Evolutionary conservation across 1,139 yeast genomes (phyloP), one percentile per base, ranked within the genome.

Genomic region (Spencermartinsiella ligniputridi): DNA sequence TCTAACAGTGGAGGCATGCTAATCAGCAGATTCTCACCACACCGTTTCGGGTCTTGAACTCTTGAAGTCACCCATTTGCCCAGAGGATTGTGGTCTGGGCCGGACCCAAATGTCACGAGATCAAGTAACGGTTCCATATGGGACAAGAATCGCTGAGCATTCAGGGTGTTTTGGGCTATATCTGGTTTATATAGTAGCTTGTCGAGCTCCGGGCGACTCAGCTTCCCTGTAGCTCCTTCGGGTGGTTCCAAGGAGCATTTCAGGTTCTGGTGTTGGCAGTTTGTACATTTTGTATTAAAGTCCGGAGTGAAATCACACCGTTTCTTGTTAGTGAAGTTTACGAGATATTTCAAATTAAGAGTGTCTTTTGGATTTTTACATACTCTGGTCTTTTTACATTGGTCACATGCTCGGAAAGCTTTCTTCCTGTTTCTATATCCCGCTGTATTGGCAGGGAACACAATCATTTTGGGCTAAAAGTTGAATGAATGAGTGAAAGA

Each of bases 391-490:
- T 56, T 51, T 11, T 76, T 66, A 54, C 78, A 73, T 44, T 61
- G 65, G 30, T 27, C 58, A 51, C 78, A 73, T 46, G 76, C 73
- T 44, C 69, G 63, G 53, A 68, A 73, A 3, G 76, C 71, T 37
- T 76, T 62, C 53, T 72, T 72, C 40, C 78, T 57, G n/a, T 70
- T 66, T 43, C 70, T 69, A 52, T 72, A 73, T 52, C 64, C 72
- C 16, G 66, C 57, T 52, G 73, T 66, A 53, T 72, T 71, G 2
- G 76, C 78, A 2, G 78, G 78, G 49, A 73, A 73, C 35, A 72
- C 76, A 54, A 67, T 67, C 75, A 71, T 71, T 8, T n/a, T n/a
- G n/a, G n/a, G n/a, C n/a, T n/a, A n/a, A n/a, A n/a, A n/a, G n/a
- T n/a, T n/a, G n/a, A n/a, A n/a, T n/a, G n/a, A n/a, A n/a, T n/a